Base-by-base conservation (phyloP, 2,329 filamentous ascomycete genomes). In the Pseudogymnoascus sp. region DNA sequence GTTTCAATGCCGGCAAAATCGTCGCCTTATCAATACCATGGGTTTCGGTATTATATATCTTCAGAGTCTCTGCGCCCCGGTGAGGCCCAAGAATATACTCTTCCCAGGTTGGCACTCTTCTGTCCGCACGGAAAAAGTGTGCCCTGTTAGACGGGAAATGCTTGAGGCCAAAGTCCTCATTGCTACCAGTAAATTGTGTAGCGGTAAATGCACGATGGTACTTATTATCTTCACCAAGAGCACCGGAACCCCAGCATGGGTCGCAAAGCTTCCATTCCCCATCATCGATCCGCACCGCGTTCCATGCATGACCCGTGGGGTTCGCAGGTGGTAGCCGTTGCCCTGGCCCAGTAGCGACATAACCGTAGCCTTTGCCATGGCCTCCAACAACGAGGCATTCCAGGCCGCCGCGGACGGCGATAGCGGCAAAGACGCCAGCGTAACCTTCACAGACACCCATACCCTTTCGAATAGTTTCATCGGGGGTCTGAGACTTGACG, bases 231-330 rank as follows among this genome's bases (percentile, higher is more conserved):
- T 69, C 78, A 45, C 79, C 75, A 7, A 96, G 75, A 65, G 84
- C 79, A 1, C 93, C 93, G 0, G 93, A 91, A 39, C 94, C 94
- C 94, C 94, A 99, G 72, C 93, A 97, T 0, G 89, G 76, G 70
- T 99, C 94, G 58, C 97, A 77, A 1, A 97, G 82, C 75, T 97
- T 96, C 93, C 93, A 97, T 66, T 86, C 84, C 2, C 90, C 91
- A 25, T 86, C 84, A 69, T 97, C 93, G 63, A 97, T 91, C 60
- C 85, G 83, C 5, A 97, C 91, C 0, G 90, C 92, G 70, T 96
- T 97, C 94, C 94, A 97, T 0, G 94, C 93, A 74, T 97, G 93
- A 1, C 84, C 83, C 4, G 76, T 80, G 0, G 83, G 76, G 60
- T 86, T 78, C 19, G 81, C 82, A 0, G 84, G 81, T 2, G 92